Conservation (phyloP, 1,139 yeast species). For the Debaryomycetaceae sp. region DNA sequence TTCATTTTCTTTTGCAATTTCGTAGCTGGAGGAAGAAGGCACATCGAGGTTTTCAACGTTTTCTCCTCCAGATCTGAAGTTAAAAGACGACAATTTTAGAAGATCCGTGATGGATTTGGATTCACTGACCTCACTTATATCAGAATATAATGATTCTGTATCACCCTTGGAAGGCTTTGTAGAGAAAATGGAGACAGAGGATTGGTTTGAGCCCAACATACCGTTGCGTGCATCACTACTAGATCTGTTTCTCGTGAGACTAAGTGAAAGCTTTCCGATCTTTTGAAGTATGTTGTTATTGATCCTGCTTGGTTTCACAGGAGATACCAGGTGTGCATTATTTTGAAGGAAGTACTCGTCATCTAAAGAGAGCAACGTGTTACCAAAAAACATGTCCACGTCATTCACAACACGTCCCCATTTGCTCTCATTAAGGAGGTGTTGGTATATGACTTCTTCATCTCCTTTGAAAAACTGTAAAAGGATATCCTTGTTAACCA, state of each 20-base stretch:
- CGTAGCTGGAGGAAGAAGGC: neutral
- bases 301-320: constrained; percentile 2
- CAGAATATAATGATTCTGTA: constrained; percentile 32
- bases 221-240: constrained; percentile 8
- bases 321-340: constrained; percentile 2
- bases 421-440: constrained; percentile 54
- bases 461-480: constrained; percentile 47
- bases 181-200: constrained; percentile 21
- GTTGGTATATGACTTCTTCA: constrained; percentile 62
- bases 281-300: constrained; percentile 2
- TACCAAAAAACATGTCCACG: constrained; percentile 42
- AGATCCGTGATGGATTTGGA: constrained; percentile 21
- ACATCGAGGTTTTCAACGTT: constrained; percentile 6
- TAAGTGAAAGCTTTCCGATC: constrained; percentile 5
- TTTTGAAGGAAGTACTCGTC: constrained; percentile 23
- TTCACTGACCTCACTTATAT: constrained; percentile 18
- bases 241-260: constrained; percentile 6
- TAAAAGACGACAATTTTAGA: constrained; percentile 20
- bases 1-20: neutral
- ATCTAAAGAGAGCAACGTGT: constrained; percentile 36
- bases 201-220: constrained; percentile 16
- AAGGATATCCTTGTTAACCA: constrained; percentile 51
- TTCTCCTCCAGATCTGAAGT: constrained; percentile 2
- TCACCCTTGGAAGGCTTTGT: constrained; percentile 15
- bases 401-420: constrained; percentile 52